Percentiles rank a stretch among this genome's conserved stretches.
These are phyloP conservation scores for Botrytis fabae DNA, from an alignment of 2,329 filamentous ascomycete genomes.

Conservation along the genomic window DNA sequence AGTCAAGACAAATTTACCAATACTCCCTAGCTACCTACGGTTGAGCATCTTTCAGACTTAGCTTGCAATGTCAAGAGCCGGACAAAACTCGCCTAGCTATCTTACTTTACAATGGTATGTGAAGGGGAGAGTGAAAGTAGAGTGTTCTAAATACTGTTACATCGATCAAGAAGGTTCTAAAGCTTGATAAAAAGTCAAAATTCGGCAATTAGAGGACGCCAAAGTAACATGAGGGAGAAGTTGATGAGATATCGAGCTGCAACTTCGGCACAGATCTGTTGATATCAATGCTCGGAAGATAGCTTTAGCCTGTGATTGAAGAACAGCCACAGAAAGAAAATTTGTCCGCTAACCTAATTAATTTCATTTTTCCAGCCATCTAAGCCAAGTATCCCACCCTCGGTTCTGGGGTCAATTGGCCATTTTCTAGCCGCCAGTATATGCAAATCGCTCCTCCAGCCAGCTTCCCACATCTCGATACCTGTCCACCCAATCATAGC, in stretches of 20 bases:
- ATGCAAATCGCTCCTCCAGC: conserved; percentile 64
- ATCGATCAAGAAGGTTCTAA: not conserved
- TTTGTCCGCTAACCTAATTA: not conserved
- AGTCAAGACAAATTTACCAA: not conserved
- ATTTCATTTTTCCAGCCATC: conserved; percentile 48
- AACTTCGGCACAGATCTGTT: not conserved
- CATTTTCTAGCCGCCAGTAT: conserved; percentile 67
- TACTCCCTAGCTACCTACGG: not conserved
- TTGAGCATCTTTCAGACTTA: not conserved
- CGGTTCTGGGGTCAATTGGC: conserved; percentile 64
- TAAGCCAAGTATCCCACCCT: conserved; percentile 66
- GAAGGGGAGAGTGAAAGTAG: too few species aligned
- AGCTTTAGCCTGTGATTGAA: not conserved
- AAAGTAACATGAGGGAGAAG: not conserved
- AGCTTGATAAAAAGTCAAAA: not conserved
- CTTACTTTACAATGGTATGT: not conserved
- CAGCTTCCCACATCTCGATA: conserved; percentile 84
- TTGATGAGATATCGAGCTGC: not conserved
- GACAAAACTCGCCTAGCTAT: not conserved
- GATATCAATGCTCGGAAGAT: not conserved
- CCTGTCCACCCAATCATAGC: conserved; percentile 97
- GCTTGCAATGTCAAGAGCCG: too few species aligned
- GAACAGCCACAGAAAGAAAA: not conserved
- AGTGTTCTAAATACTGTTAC: not conserved
- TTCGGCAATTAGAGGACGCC: not conserved